A percentile compares a stretch with the other conserved stretches of the same genome.
These are phyloP conservation scores for Metschnikowia kunwiensis DNA, from an alignment of 805 yeast genomes.

Conservation along the genomic window DNA sequence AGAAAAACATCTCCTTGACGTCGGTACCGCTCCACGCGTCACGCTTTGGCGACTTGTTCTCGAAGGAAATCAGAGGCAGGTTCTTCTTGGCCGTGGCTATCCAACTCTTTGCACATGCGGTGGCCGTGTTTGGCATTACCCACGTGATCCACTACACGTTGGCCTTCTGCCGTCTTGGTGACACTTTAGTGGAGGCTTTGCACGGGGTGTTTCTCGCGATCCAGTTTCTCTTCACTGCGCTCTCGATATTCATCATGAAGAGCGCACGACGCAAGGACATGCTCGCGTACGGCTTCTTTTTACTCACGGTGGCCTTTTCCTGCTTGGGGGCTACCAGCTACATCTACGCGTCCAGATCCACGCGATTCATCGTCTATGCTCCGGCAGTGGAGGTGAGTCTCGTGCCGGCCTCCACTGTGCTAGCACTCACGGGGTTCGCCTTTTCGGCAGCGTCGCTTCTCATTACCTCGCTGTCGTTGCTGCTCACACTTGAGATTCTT, in stretches of 20 bases:
- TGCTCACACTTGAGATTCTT: slow-evolving; percentile 50
- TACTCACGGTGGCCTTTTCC: slow-evolving; percentile 34
- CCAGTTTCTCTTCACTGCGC: slow-evolving; percentile 37
- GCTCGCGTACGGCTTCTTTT: slow-evolving; percentile 41
- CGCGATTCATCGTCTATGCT: slow-evolving; percentile 27
- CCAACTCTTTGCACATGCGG: slow-evolving; percentile 10
- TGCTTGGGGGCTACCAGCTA: slow-evolving; percentile 37
- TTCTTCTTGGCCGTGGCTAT: slow-evolving; percentile 8
- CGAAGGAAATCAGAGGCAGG: neutral
- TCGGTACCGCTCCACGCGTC: slow-evolving; percentile 4
- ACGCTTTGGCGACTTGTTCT: slow-evolving; percentile 3
- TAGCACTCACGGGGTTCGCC: slow-evolving; percentile 44
- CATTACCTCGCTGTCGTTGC: slow-evolving; percentile 46
- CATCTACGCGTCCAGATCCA: slow-evolving; percentile 29
- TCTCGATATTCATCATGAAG: slow-evolving; percentile 45
- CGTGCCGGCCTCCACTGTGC: slow-evolving; percentile 39
- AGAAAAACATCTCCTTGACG: slow-evolving; percentile 3
- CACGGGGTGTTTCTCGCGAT: slow-evolving; percentile 31
- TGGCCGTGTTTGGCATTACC: slow-evolving; percentile 4
- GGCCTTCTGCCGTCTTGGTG: slow-evolving; percentile 11
- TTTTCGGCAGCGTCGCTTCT: slow-evolving; percentile 48
- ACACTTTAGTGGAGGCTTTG: slow-evolving; percentile 6
- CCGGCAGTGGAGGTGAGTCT: slow-evolving; percentile 34
- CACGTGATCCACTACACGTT: slow-evolving; percentile 10
- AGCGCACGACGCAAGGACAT: slow-evolving; percentile 46